phyloP scores from a whole-genome alignment of 192 early-diverging fungal genomes.

The Anaeromyces robustus region DNA sequence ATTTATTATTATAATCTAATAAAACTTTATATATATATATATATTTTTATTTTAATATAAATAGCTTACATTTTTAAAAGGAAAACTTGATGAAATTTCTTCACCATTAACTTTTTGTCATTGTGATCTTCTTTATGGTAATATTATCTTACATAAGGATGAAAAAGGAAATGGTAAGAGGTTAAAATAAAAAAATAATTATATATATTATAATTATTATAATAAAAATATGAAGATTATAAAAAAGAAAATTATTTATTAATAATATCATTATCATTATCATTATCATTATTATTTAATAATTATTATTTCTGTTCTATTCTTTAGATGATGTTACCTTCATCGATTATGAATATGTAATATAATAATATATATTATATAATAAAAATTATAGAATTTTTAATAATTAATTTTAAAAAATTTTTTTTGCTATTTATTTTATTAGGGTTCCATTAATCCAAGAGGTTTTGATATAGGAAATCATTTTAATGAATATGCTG shows the following conservation, averaged over 20 bases:
- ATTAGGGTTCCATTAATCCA: conserved; percentile 65
- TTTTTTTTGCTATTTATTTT: too few species aligned
- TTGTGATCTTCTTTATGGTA: conserved; percentile 81
- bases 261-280: too few species aligned
- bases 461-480: conserved; percentile 92
- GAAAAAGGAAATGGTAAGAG: conserved; percentile 15
- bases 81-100: conserved; percentile 32
- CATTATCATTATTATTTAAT: too few species aligned
- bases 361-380: background rate
- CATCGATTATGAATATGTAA: conserved; percentile 9
- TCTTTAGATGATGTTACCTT: background rate
- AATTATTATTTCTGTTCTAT: too few species aligned
- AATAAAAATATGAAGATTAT: too few species aligned
- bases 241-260: too few species aligned
- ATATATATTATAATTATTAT: too few species aligned
- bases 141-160: conserved; percentile 59
- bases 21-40: too few species aligned
- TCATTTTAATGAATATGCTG: conserved; percentile 89
- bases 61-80: conserved; percentile 33
- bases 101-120: conserved; percentile 81
- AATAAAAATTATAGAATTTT: too few species aligned
- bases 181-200: too few species aligned
- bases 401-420: too few species aligned
- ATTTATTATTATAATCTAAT: too few species aligned
- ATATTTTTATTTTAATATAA: background rate